Conservation (phyloP, 2,329 filamentous ascomycete species). For the Fusarium miscanthi region DNA sequence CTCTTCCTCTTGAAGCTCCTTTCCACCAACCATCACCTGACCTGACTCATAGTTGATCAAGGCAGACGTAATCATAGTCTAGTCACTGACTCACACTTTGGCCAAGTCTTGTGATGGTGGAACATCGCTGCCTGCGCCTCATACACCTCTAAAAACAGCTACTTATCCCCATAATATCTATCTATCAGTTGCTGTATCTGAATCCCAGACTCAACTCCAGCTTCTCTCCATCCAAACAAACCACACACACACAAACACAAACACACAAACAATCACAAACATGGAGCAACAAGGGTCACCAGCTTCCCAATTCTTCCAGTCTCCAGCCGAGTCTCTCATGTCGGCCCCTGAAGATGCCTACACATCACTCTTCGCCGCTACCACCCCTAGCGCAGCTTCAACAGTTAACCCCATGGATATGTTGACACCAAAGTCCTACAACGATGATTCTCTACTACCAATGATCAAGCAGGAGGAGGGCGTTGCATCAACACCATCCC, state of each 20-base stretch:
- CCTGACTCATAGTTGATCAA: constrained; percentile 41
- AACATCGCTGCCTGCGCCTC: constrained; percentile 29
- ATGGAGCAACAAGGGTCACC: constrained; percentile 59
- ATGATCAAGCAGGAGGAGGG: constrained; percentile 32
- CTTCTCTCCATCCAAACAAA: constrained; percentile 1
- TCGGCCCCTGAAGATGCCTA: constrained; percentile 62
- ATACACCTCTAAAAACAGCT: constrained; percentile 6
- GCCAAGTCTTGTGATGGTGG: constrained; percentile 30
- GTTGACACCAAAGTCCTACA: constrained; percentile 59
- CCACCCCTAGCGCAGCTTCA: constrained; percentile 46
- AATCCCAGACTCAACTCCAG: constrained; percentile 6
- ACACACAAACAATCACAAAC: constrained; percentile 3
- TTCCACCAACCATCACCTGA: constrained; percentile 34
- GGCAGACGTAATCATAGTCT: constrained; percentile 20
- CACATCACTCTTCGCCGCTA: constrained; percentile 59
- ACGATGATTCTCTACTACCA: constrained; percentile 43
- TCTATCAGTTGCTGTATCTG: constrained; percentile 8
- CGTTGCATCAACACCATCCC: constrained; percentile 41
- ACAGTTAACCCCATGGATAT: constrained; percentile 61
- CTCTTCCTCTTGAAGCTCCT: constrained; percentile 36
- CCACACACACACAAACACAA: constrained; percentile 17
- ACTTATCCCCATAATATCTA: constrained; percentile 8
- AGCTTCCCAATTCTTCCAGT: constrained; percentile 63
- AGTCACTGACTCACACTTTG: constrained; percentile 44
- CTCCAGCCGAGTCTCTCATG: constrained; percentile 65